Conservation (phyloP, 2,329 filamentous ascomycete species). For the Fusarium pininemorale region DNA sequence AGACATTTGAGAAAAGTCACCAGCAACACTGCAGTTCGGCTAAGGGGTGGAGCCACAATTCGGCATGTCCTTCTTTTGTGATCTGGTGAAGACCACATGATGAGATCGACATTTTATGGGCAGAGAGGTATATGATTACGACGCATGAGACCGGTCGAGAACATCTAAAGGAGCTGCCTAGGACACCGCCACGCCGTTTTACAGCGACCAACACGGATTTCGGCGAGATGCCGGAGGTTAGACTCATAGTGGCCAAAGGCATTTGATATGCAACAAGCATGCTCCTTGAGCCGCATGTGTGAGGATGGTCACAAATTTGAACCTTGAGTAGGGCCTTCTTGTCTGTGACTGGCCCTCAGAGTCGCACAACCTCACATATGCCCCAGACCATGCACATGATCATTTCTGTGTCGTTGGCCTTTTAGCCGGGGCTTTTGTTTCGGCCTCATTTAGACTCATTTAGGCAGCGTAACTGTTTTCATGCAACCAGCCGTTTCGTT, state of each 20-base stretch:
- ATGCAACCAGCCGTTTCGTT: constrained; percentile 26
- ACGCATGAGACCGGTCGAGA: neutral
- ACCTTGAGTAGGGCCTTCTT: neutral
- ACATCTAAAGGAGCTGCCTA: neutral
- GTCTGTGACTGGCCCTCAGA: constrained; percentile 5
- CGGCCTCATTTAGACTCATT: constrained; percentile 7
- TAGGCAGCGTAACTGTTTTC: neutral
- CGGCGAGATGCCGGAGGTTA: neutral
- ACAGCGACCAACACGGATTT: neutral
- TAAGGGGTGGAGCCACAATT: constrained; percentile 20
- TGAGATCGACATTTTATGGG: neutral
- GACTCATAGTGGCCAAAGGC: neutral
- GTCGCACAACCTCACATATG: constrained; percentile 11
- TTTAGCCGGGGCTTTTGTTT: constrained; percentile 21
- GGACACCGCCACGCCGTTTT: neutral
- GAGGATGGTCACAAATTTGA: constrained; percentile 17
- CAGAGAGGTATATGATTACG: neutral
- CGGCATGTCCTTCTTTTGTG: neutral
- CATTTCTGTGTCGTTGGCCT: neutral
- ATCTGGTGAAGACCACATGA: constrained; percentile 7
- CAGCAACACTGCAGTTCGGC: constrained; percentile 6
- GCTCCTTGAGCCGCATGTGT: neutral
- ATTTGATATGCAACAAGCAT: neutral
- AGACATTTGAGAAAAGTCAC: constrained; percentile 4
- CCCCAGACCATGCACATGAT: constrained; percentile 7